Evolutionary conservation across 73 alveolate species (phyloP).

Genomic region (Tetrahymena elliotti): DNA sequence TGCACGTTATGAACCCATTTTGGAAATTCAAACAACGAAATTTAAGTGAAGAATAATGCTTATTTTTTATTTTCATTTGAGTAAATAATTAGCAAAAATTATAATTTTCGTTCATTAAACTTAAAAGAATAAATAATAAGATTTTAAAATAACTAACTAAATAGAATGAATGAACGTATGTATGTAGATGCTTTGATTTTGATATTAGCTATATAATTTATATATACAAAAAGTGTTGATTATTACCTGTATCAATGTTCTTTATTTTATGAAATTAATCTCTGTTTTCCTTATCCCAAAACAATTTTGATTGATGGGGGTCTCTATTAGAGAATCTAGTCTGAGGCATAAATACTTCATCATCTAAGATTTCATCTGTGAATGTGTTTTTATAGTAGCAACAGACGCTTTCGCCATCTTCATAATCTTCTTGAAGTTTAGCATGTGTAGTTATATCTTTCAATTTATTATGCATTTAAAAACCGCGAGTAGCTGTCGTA

Average conservation of each 20-base stretch:
- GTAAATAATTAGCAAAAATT: too few species aligned
- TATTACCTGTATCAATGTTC: not conserved
- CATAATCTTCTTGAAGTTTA: not conserved
- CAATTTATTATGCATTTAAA: not conserved
- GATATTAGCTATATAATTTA: not conserved
- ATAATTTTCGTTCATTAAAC: not conserved
- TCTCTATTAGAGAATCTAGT: not conserved
- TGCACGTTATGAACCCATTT: too few species aligned
- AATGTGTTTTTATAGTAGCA: not conserved
- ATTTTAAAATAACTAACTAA: too few species aligned
- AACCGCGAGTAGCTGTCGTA: not conserved
- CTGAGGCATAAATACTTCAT: not conserved
- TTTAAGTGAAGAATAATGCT: too few species aligned
- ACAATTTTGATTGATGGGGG: not conserved
- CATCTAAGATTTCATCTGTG: not conserved
- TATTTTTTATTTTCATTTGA: too few species aligned
- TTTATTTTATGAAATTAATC: not conserved
- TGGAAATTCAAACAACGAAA: too few species aligned
- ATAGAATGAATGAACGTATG: too few species aligned
- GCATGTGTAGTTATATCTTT: not conserved
- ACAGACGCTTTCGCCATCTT: not conserved
- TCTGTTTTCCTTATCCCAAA: not conserved
- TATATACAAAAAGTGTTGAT: not conserved
- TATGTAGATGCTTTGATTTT: not conserved
- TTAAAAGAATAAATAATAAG: not conserved